Evolutionary conservation across 768 basidiomycete genomes (phyloP).

Genomic region (Panaeolus cyanescens): DNA sequence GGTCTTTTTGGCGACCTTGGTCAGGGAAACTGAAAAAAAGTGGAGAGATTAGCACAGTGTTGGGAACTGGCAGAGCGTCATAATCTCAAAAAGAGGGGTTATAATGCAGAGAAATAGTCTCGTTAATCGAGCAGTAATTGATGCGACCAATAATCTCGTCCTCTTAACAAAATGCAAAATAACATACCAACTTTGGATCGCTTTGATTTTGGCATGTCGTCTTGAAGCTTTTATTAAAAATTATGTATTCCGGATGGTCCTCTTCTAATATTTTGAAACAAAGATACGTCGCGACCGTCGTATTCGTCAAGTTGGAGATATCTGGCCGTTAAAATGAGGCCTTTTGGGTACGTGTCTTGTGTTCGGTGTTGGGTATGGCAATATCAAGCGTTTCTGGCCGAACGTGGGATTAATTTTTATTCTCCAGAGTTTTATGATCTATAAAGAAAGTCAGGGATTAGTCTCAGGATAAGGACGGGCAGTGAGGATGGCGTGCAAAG

Average conservation of each 20-base stretch:
- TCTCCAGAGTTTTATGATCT: not conserved
- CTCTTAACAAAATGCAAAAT: not conserved
- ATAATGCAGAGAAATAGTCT: not conserved
- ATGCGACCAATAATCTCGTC: too few species aligned
- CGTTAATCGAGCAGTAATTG: not conserved
- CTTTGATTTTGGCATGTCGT: slow-evolving; percentile 83
- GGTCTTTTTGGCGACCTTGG: slow-evolving; percentile 93
- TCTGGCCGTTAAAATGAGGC: not conserved
- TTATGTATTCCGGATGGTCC: not conserved
- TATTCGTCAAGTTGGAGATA: not conserved
- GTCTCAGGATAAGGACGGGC: not conserved
- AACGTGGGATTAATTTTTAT: not conserved
- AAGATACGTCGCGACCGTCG: not conserved
- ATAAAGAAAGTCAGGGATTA: not conserved
- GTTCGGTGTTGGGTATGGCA: not conserved
- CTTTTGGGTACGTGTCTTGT: not conserved
- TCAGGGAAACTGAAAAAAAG: slow-evolving; percentile 72
- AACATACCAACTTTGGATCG: slow-evolving; percentile 83
- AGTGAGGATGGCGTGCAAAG: not conserved
- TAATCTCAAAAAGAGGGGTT: not conserved
- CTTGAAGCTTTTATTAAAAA: not conserved
- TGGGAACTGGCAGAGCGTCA: not conserved
- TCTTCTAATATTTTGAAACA: not conserved
- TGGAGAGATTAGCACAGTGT: slow-evolving; percentile 2
- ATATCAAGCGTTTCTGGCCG: not conserved